phyloP scores from a whole-genome alignment of 805 yeast genomes.

The Starmerella ratchasimensis region DNA sequence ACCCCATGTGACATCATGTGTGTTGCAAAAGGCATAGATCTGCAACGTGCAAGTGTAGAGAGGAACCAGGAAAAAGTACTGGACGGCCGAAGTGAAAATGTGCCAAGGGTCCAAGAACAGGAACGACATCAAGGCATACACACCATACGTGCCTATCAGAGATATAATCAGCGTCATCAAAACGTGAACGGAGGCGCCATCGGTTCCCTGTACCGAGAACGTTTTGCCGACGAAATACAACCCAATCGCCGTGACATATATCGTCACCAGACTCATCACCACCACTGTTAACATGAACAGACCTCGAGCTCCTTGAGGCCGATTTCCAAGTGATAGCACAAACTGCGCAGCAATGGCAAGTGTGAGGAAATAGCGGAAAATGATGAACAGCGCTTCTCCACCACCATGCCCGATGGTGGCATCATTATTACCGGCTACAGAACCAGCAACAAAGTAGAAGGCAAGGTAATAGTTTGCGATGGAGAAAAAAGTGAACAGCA shows the following conservation, averaged over 20 bases:
- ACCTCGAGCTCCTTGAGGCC: constrained; percentile 90
- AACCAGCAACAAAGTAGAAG: constrained; percentile 84
- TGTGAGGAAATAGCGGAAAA: constrained; percentile 73
- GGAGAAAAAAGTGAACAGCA: constrained; percentile 83
- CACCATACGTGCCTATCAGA: constrained; percentile 78
- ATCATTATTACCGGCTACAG: constrained; percentile 40
- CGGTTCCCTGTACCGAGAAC: constrained; percentile 26
- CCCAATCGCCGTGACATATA: constrained; percentile 71
- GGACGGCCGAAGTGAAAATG: constrained; percentile 69
- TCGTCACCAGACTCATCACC: constrained; percentile 61
- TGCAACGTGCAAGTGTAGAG: constrained; percentile 85
- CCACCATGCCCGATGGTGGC: constrained; percentile 37
- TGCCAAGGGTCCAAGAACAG: constrained; percentile 96
- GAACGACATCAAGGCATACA: constrained; percentile 68
- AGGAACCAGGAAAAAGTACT: constrained; percentile 80
- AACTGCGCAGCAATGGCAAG: constrained; percentile 78
- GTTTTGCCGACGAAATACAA: constrained; percentile 59
- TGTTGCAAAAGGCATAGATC: constrained; percentile 92
- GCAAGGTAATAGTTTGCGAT: constrained; percentile 84
- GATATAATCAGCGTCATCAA: constrained; percentile 62
- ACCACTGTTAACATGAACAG: constrained; percentile 62
- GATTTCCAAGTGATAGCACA: constrained; percentile 87
- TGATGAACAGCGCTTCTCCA: constrained; percentile 73
- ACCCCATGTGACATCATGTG: constrained; percentile 99
- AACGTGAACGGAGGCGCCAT: constrained; percentile 31